phyloP scores from a whole-genome alignment of 306 rosid genomes.

The Adenanthera pavonina region DNA sequence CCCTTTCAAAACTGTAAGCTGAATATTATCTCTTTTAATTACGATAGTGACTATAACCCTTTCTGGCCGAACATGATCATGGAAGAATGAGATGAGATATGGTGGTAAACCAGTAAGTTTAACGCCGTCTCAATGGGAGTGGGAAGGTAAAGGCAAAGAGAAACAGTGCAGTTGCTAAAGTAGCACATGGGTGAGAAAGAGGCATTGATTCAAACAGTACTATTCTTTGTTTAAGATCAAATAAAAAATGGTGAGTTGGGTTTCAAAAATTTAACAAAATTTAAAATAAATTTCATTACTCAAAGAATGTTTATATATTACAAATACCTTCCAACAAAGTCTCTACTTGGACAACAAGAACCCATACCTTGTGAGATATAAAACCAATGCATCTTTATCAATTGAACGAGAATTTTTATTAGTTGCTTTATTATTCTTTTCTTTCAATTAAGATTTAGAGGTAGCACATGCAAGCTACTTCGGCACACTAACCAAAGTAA shows the following conservation, averaged over 20 bases:
- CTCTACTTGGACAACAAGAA: too few species aligned
- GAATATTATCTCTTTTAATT: background rate
- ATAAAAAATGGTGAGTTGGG: too few species aligned
- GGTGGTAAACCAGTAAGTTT: background rate
- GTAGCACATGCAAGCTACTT: conserved; percentile 67
- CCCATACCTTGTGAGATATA: background rate
- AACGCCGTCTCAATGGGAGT: background rate
- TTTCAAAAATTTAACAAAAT: too few species aligned
- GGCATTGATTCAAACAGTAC: background rate
- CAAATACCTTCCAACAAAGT: too few species aligned
- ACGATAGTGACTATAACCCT: background rate
- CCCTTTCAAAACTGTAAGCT: background rate
- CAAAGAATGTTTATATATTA: too few species aligned
- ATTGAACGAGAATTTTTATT: background rate
- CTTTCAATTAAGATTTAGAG: conserved; percentile 34
- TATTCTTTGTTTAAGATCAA: too few species aligned
- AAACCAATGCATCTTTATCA: background rate
- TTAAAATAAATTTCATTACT: too few species aligned
- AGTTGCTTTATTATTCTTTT: background rate
- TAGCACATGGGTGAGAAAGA: background rate
- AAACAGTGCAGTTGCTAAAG: conserved; percentile 6
- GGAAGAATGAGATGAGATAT: background rate
- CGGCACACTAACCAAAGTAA: conserved; percentile 36
- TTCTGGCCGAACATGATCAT: background rate
- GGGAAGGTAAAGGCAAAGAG: conserved; percentile 3